Evolutionary conservation across 164 flowering plant species (phyloP).

Genomic region (Tinospora cordifolia): DNA sequence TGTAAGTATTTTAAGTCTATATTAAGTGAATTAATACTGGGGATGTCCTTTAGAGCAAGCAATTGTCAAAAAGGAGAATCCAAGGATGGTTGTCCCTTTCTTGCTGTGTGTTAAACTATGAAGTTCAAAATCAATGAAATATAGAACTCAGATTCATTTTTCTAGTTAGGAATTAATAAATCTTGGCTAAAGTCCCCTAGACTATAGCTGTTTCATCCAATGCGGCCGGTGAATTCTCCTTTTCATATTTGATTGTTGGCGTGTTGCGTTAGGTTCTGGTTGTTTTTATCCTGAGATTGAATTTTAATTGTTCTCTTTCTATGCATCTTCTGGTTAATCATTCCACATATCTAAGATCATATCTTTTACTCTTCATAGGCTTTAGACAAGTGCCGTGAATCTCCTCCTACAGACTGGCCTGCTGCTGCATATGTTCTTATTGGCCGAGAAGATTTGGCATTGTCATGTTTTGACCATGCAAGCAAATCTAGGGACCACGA

Average conservation of each 20-base stretch:
- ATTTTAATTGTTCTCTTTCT: background rate
- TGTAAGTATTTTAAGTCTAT: too few species aligned
- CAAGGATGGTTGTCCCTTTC: too few species aligned
- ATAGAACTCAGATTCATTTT: too few species aligned
- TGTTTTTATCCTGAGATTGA: background rate
- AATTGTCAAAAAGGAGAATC: too few species aligned
- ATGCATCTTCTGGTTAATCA: background rate
- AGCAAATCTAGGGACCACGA: slow-evolving; percentile 43
- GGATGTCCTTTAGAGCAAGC: too few species aligned
- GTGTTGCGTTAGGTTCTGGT: background rate
- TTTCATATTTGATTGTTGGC: background rate
- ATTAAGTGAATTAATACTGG: too few species aligned
- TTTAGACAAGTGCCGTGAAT: slow-evolving; percentile 81
- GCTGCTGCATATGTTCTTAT: slow-evolving; percentile 91
- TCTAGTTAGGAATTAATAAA: too few species aligned
- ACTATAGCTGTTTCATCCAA: background rate
- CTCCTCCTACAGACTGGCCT: slow-evolving; percentile 93
- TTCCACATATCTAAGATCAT: background rate
- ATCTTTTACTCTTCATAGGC: slow-evolving; percentile 40
- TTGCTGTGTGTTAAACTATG: too few species aligned
- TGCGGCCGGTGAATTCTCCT: background rate
- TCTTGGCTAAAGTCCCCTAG: background rate
- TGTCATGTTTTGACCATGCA: slow-evolving; percentile 37
- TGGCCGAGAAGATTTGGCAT: slow-evolving; percentile 93
- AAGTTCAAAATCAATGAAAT: too few species aligned